Conservation (phyloP, 441 rosid species). For the Geranium incanum region DNA sequence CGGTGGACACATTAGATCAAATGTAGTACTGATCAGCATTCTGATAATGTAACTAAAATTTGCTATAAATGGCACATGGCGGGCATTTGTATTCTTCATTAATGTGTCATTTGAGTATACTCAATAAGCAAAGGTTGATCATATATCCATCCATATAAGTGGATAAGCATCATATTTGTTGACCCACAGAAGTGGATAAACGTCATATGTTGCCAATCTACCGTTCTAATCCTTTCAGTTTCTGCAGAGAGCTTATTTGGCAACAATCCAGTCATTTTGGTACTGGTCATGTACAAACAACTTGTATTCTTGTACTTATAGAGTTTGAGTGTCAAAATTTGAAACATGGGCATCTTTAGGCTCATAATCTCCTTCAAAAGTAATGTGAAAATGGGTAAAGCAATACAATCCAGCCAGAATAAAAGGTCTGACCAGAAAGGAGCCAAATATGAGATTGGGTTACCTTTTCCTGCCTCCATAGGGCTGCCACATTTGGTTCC, state of each 20-base stretch:
- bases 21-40: not conserved
- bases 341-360: too few relatives aligned
- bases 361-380: not conserved
- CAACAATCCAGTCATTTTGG: not conserved
- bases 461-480: slow-evolving; percentile 57
- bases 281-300: not conserved
- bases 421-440: not conserved
- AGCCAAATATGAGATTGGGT: slow-evolving; percentile 6
- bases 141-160: not conserved
- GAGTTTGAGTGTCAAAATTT: too few relatives aligned
- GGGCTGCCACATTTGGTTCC: slow-evolving; percentile 47
- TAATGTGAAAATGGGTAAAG: not conserved
- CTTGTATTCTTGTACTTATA: too few relatives aligned
- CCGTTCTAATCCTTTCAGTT: not conserved
- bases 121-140: not conserved
- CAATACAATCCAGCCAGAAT: not conserved
- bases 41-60: not conserved
- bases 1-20: not conserved
- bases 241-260: not conserved
- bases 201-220: not conserved
- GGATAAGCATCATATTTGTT: not conserved
- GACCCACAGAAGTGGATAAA: not conserved
- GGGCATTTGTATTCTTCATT: not conserved
- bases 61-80: too few relatives aligned
- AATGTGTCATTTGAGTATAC: not conserved